Evolutionary conservation across 257 asterid genomes (phyloP), one percentile per base, ranked within the genome.

Genomic region (Capsicum chinense): DNA sequence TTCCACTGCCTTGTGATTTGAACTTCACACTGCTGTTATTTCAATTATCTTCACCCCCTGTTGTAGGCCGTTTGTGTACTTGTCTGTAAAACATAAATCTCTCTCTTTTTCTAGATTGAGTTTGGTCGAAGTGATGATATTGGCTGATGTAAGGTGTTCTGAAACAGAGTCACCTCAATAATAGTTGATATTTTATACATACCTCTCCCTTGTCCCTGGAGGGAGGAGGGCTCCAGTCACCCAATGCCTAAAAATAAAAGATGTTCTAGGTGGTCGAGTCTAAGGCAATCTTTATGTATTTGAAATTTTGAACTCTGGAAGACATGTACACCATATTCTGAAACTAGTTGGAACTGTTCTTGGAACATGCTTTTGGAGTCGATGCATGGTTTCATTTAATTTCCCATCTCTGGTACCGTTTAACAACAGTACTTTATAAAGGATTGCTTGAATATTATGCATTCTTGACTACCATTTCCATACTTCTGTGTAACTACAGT

Each of bases 331-430:
- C 39, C 42, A 69, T 39, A 11, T 69, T 69, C 9, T 69, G 78
- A 39, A 68, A 37, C 4, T 69, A 39, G 78, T 21, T 63, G 69
- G 16, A 21, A 63, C 33, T 69, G 33, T 39, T 68, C 78, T 39
- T 39, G 78, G 78, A 11, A 39, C 78, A 69, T 69, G 78, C 54
- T 69, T 26, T 37, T 39, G 37, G 78, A 68, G 39, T 5, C 78
- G 7, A 69, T 15, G 78, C 78, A 69, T 69, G 78, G 78, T 39
- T 69, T 69, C 78, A 69, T 69, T 37, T 69, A 56, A 56, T 56
- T 56, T 16, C 39, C 10, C 19, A 37, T 42, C 78, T 11, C 78
- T 39, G 8, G 26, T 9, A 37, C 78, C 26, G 7, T 52, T 16
- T 68, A 37, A 68, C 78, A 68, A 15, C 78, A 39, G 26, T 39